Evolutionary conservation across 306 rosid species (phyloP).

Genomic region (Glycyrrhiza uralensis): DNA sequence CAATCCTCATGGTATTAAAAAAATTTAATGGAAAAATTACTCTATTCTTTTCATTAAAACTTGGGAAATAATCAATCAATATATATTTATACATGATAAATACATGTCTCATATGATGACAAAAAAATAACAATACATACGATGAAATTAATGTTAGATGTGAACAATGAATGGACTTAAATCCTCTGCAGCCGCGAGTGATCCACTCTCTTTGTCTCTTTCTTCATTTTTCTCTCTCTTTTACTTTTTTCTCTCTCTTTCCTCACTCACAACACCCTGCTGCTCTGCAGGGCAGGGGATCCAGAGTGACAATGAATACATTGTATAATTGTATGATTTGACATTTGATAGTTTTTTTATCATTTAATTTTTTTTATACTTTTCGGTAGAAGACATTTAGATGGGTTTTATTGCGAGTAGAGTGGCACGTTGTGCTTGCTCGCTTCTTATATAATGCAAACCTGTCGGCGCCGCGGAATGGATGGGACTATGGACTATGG

Average conservation of each 20-base stretch:
- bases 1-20: not conserved
- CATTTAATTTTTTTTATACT: no score
- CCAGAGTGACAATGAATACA: not conserved
- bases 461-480: conserved; percentile 29
- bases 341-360: not conserved
- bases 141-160: no score
- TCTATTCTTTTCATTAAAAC: not conserved
- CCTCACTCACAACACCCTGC: no score
- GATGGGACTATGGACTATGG: not conserved
- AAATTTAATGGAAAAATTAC: not conserved
- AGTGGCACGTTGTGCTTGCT: not conserved
- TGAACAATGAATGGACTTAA: no score
- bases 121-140: no score
- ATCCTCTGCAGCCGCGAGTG: no score
- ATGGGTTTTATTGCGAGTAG: not conserved
- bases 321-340: not conserved
- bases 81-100: not conserved
- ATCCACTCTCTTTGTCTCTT: no score
- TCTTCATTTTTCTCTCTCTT: no score
- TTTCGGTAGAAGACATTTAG: not conserved
- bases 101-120: not conserved
- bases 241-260: no score
- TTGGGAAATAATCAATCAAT: not conserved
- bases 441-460: conserved; percentile 3
- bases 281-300: no score